Evolutionary conservation across 345 rosid genomes (phyloP).

Genomic region (Moricandia moricandioides): DNA sequence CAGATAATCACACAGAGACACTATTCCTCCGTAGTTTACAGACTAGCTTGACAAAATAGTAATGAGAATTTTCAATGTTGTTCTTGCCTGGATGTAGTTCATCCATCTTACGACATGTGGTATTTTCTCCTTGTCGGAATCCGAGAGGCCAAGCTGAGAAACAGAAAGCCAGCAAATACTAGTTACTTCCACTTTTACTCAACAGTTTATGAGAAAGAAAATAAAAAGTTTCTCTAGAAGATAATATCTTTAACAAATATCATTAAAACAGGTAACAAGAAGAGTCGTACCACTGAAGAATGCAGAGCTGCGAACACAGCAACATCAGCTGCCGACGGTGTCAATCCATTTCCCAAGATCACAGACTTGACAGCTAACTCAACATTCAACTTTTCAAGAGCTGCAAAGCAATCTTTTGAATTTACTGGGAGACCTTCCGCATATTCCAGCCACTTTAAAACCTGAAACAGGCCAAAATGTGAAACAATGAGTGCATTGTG

Average conservation of each 20-base stretch:
- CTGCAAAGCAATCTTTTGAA: conserved; percentile 45
- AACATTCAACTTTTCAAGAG: conserved; percentile 52
- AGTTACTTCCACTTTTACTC: background rate
- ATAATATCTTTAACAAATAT: no score
- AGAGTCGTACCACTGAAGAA: conserved; percentile 54
- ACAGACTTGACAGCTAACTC: conserved; percentile 63
- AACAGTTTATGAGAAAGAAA: background rate
- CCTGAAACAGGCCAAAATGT: conserved; percentile 40
- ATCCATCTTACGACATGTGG: conserved; percentile 78
- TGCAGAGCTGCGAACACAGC: conserved; percentile 64
- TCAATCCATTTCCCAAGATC: conserved; percentile 65
- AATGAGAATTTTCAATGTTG: background rate
- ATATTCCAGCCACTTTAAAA: conserved; percentile 67
- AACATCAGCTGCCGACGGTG: conserved; percentile 74
- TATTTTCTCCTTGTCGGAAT: conserved; percentile 50
- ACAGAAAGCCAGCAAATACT: conserved; percentile 13
- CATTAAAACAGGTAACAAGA: background rate
- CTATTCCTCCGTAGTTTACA: background rate
- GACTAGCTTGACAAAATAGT: conserved; percentile 1
- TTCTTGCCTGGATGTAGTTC: conserved; percentile 76
- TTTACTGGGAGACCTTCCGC: conserved; percentile 54
- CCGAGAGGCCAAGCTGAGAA: conserved; percentile 56
- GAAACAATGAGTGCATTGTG: no score
- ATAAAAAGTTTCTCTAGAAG: background rate
- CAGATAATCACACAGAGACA: background rate